Conservation (phyloP, 441 rosid genomes). For the Eruca vesicaria region DNA sequence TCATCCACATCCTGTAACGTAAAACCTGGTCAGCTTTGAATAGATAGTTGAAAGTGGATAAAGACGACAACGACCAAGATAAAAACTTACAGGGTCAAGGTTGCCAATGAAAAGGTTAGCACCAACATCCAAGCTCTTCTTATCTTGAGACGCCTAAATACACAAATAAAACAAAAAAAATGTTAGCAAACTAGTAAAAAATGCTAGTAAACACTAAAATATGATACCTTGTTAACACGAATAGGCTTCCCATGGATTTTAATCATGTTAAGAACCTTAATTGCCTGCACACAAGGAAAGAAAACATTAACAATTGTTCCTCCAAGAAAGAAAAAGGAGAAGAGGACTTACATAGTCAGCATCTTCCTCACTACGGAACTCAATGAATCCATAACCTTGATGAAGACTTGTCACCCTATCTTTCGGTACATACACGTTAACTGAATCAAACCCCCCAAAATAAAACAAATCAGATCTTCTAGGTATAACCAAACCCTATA, state of each 20-base stretch:
- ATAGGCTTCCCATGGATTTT: slow-evolving; percentile 95
- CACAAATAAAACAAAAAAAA: slow-evolving; percentile 14
- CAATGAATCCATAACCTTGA: slow-evolving; percentile 91
- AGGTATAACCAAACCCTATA: background rate
- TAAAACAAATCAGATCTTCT: background rate
- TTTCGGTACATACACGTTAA: slow-evolving; percentile 92
- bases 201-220: background rate
- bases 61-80: background rate
- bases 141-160: slow-evolving; percentile 93
- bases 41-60: too few species aligned
- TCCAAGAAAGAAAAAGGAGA: background rate
- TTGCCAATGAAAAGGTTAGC: slow-evolving; percentile 96
- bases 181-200: background rate
- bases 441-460: slow-evolving; percentile 38
- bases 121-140: slow-evolving; percentile 95
- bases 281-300: slow-evolving; percentile 53
- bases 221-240: slow-evolving; percentile 83
- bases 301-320: background rate
- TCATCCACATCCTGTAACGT: slow-evolving; percentile 88
- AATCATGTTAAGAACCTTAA: slow-evolving; percentile 96
- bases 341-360: slow-evolving; percentile 79
- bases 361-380: slow-evolving; percentile 91
- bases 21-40: background rate
- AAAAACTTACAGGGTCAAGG: slow-evolving; percentile 80
- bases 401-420: slow-evolving; percentile 95